These are phyloP conservation scores for Aristolochia fimbriata DNA, from an alignment of 164 flowering plant genomes.

Conservation along the genomic window DNA sequence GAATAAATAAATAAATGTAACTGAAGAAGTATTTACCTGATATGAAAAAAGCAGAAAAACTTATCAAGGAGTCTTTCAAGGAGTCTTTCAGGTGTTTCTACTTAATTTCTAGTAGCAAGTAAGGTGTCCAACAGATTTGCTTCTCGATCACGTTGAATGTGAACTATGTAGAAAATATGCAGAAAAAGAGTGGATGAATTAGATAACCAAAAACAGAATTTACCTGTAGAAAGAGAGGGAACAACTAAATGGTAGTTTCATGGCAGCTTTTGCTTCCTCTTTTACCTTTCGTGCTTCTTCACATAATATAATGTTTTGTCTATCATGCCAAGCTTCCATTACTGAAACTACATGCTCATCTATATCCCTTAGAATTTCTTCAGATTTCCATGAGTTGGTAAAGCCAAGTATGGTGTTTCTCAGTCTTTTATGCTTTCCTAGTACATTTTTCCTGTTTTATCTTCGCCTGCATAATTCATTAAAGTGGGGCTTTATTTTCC, in stretches of 20 bases:
- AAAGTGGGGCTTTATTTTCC: too few species aligned
- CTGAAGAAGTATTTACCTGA: too few species aligned
- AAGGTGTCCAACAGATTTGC: conserved; percentile 8
- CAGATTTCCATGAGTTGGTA: conserved; percentile 27
- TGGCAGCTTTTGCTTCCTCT: neutral
- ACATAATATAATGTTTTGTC: conserved; percentile 26
- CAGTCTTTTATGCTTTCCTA: conserved; percentile 60
- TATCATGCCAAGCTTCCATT: conserved; percentile 42
- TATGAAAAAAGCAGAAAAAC: too few species aligned
- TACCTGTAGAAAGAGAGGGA: too few species aligned
- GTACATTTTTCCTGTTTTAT: conserved; percentile 15
- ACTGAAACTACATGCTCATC: conserved; percentile 32
- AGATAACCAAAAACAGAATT: too few species aligned
- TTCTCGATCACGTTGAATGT: conserved; percentile 54
- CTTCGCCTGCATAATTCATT: too few species aligned
- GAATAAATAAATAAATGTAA: too few species aligned
- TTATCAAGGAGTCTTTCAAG: too few species aligned
- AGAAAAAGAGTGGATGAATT: neutral
- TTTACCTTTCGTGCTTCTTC: conserved; percentile 48
- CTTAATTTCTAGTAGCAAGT: too few species aligned
- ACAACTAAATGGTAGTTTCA: neutral
- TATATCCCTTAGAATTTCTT: conserved; percentile 22
- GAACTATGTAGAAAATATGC: conserved; percentile 30
- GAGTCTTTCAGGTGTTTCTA: too few species aligned
- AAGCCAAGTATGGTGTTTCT: conserved; percentile 35